Evolutionary conservation across 768 basidiomycete genomes (phyloP), one percentile per base, ranked within the genome.

Genomic region (Podaxis sp.): DNA sequence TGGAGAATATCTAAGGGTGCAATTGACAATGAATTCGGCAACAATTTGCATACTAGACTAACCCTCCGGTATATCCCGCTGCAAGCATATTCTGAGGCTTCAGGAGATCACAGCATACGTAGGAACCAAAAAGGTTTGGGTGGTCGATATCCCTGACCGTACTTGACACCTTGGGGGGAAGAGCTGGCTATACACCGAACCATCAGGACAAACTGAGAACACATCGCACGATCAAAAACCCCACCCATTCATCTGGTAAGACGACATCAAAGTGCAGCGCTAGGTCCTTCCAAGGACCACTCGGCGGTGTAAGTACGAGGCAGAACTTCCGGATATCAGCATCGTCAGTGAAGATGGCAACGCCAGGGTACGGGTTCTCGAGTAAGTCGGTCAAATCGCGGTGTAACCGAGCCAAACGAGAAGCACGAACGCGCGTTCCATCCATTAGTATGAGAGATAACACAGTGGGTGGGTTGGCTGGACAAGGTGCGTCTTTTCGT

Each of bases 211-310:
- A 15, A 13, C n/a, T 2, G n/a, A 15, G 41, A 20, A 44, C 15
- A 13, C 15, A n/a, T 15, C 41, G n/a, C 33, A 33, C 8, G 7
- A 2, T 7, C 30, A 55, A 52, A 10, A 56, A 33, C 22, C 33
- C 12, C 66, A 77, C 78, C 78, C 80, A 79, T n/a, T 71, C 59
- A n/a, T 72, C 65, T 0, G 78, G 78, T 13, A 82, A 68, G 20
- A 66, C 55, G 7, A 81, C 80, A 49, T 76, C 74, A 52, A 80
- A 81, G 59, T 80, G 80, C 15, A 81, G 66, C 0, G 76, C 68
- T 41, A 81, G 67, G 41, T 73, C 76, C 58, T 75, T 80, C 78
- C 78, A 82, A 6, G 81, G 80, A 24, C 81, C 81, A 58, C 74
- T 74, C 1, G 78, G 76, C 49, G 79, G 80, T 1, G 75, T 78